Evolutionary conservation across 2,329 filamentous ascomycete species (phyloP).

Genomic region (Paracorniculantispora psalliotae): DNA sequence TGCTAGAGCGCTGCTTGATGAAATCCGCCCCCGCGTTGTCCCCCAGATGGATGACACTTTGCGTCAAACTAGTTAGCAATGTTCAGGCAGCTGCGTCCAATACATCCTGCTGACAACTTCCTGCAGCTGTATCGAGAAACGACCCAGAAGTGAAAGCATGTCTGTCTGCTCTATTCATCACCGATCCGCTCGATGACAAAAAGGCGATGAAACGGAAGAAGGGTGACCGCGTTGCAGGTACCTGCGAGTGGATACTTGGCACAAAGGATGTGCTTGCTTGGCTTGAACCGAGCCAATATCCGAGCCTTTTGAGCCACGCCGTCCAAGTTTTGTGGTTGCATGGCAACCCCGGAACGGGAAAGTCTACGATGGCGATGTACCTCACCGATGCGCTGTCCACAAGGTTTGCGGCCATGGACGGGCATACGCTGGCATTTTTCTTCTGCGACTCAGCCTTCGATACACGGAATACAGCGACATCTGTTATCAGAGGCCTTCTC

Average conservation of each 20-base stretch:
- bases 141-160: too few relatives aligned
- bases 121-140: too few relatives aligned
- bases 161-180: constrained; percentile 17
- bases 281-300: constrained; percentile 10
- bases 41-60: too few relatives aligned
- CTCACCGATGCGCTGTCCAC: constrained; percentile 19
- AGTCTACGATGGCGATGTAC: constrained; percentile 21
- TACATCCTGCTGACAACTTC: too few relatives aligned
- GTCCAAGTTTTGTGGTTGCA: constrained; percentile 18
- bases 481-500: constrained; percentile 22
- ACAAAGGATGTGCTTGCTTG: constrained; percentile 17
- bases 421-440: constrained; percentile 20
- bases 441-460: constrained; percentile 22
- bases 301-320: background rate
- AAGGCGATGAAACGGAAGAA: constrained; percentile 20
- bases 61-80: too few relatives aligned
- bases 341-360: constrained; percentile 21
- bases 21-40: constrained; percentile 1
- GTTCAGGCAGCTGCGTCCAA: too few relatives aligned
- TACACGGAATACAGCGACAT: constrained; percentile 19
- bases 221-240: constrained; percentile 15
- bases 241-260: constrained; percentile 20
- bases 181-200: constrained; percentile 19
- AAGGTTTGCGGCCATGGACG: constrained; percentile 7
- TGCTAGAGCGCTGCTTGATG: constrained; percentile 21